phyloP scores from a whole-genome alignment of 495 filamentous ascomycete genomes.

The Penicillium canariense region DNA sequence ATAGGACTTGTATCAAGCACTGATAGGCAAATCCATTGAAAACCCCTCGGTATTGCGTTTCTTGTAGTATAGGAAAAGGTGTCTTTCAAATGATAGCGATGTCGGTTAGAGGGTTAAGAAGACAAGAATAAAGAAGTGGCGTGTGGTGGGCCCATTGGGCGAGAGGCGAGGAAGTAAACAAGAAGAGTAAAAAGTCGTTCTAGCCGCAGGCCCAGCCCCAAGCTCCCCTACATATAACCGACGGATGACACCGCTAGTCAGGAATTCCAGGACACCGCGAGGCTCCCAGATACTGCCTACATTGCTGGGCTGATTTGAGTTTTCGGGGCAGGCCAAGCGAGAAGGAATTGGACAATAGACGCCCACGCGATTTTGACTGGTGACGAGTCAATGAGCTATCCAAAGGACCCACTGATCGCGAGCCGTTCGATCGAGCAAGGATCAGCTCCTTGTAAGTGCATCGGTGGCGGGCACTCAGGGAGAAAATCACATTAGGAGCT shows the following conservation, averaged over 20 bases:
- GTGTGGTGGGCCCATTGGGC: conserved; percentile 7
- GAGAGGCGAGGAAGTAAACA: conserved; percentile 7
- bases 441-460: conserved; percentile 16
- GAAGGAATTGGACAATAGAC: conserved; percentile 15
- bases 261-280: conserved; percentile 18
- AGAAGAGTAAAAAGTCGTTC: conserved; percentile 3
- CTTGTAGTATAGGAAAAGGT: neutral
- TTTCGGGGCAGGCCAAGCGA: conserved; percentile 8
- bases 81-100: neutral
- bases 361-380: conserved; percentile 13
- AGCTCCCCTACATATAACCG: conserved; percentile 14
- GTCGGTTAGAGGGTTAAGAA: neutral
- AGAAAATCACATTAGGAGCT: conserved; percentile 11
- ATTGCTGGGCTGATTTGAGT: conserved; percentile 18
- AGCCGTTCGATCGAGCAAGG: conserved; percentile 24
- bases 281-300: neutral
- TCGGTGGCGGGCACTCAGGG: conserved; percentile 2
- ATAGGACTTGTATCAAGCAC: neutral
- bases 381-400: conserved; percentile 9
- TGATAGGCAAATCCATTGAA: neutral
- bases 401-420: conserved; percentile 17
- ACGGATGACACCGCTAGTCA: conserved; percentile 10
- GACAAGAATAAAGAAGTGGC: neutral
- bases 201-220: conserved; percentile 2
- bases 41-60: neutral